Conservation (phyloP, 2,329 filamentous ascomycete species). For the Passalora sequoiae region DNA sequence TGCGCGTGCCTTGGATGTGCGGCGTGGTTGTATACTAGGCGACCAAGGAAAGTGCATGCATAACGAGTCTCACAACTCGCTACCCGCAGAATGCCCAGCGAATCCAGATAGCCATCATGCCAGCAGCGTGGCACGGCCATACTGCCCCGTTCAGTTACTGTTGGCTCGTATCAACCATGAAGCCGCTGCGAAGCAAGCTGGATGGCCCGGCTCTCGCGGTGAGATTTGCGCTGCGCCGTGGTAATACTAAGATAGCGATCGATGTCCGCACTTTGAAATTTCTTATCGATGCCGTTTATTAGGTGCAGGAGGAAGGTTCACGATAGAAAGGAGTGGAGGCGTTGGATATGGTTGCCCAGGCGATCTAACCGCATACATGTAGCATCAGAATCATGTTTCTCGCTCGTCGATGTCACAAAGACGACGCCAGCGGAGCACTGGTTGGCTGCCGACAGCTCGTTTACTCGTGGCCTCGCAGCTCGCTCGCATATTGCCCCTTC, state of each 20-base stretch:
- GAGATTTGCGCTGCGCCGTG: constrained; percentile 16
- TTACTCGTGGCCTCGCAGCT: background rate
- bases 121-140: constrained; percentile 10
- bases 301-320: constrained; percentile 13
- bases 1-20: constrained; percentile 2
- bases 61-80: constrained; percentile 9
- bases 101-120: constrained; percentile 14
- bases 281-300: constrained; percentile 14
- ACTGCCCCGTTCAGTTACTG: constrained; percentile 7
- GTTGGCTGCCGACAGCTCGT: background rate
- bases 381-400: background rate
- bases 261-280: constrained; percentile 11
- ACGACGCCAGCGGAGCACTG: background rate
- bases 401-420: constrained; percentile 2
- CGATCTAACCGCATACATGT: constrained; percentile 8
- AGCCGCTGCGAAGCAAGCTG: constrained; percentile 7
- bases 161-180: constrained; percentile 9
- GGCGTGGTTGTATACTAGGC: constrained; percentile 3
- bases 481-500: constrained; percentile 1
- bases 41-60: constrained; percentile 11
- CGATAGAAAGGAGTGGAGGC: constrained; percentile 18
- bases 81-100: constrained; percentile 14
- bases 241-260: constrained; percentile 15
- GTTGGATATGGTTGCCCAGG: constrained; percentile 10
- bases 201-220: constrained; percentile 10